Base-by-base conservation (phyloP, 2,329 filamentous ascomycete genomes). In the Knoxdaviesia proteae region DNA sequence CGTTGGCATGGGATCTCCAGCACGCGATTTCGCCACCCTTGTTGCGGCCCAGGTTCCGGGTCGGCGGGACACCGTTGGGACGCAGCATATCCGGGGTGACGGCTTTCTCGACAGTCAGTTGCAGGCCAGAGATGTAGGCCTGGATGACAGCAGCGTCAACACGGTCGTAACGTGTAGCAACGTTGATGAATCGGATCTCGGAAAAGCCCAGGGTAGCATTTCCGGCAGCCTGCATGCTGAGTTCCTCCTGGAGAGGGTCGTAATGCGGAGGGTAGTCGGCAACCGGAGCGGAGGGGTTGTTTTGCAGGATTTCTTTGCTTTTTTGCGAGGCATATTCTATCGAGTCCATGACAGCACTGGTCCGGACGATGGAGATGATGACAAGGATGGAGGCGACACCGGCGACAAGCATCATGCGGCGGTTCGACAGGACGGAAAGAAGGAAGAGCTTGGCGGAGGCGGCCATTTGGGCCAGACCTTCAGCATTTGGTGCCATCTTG, bases 1-100 rank as follows among this genome's bases (percentile, higher is more conserved):
- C 51, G 39, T 55, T 55, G 5, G 53, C 53, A 40, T 55, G 53
- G 5, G 53, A 51, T 37, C 53, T 43, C 47, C 49, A 55, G 44
- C 50, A 52, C 5, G 49, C 52, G 34, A 50, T 52, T 37, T 55
- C 51, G 5, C 46, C 43, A 8, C 32, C 43, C 29, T 48, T 49
- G 30, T 54, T 38, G 6, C 38, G 37, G 4, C 41, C 43, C 5
- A 46, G 49, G 1, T 47, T 43, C 31, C 50, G 49, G n/a, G 46
- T 49, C 4, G 52, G 53, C 5, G 53, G 53, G 47, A 52, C 48
- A 39, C 52, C 53, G 7, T 47, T 45, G 6, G 49, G 50, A 7
- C 44, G 43, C 10, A 55, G 50, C 32, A 47, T 44, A 36, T 47
- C 45, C 8, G 45, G 39, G 6, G 46, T 43, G 30, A 56, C 52